Evolutionary conservation across 345 rosid species (phyloP).

Genomic region (Aethionema arabicum): DNA sequence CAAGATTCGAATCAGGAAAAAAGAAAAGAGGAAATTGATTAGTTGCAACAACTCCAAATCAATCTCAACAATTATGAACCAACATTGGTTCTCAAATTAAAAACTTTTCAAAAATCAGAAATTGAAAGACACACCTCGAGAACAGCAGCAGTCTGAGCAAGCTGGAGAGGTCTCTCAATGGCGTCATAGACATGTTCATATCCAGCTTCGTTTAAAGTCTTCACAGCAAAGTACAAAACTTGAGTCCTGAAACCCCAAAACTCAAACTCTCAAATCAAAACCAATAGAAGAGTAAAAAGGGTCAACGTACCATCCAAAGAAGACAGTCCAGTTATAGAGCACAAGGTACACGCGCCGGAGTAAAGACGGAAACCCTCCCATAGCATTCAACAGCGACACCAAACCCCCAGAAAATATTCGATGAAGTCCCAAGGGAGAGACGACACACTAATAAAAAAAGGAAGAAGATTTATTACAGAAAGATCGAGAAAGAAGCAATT

Average conservation of each 20-base stretch:
- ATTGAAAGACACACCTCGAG: constrained; percentile 55
- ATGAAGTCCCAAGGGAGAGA: too few relatives aligned
- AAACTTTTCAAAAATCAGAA: too few relatives aligned
- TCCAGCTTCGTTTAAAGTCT: constrained; percentile 66
- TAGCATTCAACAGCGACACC: constrained; percentile 2
- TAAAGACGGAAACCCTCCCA: constrained; percentile 47
- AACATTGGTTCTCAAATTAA: too few relatives aligned
- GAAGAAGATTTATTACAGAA: too few relatives aligned
- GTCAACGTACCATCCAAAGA: constrained; percentile 66
- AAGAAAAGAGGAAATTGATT: not conserved
- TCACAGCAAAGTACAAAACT: constrained; percentile 67
- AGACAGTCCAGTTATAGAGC: constrained; percentile 80
- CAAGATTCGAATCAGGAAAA: constrained; percentile 14
- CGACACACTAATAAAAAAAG: too few relatives aligned
- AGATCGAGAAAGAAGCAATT: too few relatives aligned
- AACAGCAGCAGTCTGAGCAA: constrained; percentile 90
- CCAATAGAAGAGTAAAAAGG: constrained; percentile 3
- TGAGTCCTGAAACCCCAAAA: constrained; percentile 55
- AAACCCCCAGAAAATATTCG: too few relatives aligned
- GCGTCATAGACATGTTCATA: constrained; percentile 73
- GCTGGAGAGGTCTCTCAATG: constrained; percentile 80
- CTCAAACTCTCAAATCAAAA: not conserved
- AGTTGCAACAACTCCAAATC: not conserved
- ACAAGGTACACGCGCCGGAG: constrained; percentile 82
- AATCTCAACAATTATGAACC: too few relatives aligned